These are phyloP conservation scores for Bullera alba DNA, from an alignment of 768 basidiomycete genomes.

Conservation along the genomic window DNA sequence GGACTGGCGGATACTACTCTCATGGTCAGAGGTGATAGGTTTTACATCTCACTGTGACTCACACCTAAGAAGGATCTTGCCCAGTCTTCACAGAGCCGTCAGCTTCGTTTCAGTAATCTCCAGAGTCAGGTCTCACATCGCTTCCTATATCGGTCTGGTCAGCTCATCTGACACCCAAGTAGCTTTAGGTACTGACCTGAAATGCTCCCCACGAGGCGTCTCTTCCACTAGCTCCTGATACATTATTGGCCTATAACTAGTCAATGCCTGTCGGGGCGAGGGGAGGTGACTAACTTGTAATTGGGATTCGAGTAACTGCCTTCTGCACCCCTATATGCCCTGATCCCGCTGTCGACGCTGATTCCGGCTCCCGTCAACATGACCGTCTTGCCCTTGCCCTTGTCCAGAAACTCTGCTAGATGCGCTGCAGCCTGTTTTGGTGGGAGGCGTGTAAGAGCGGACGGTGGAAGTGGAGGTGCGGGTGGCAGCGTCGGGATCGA, in stretches of 20 bases:
- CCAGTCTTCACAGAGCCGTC: conserved; percentile 52
- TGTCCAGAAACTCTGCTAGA: conserved; percentile 54
- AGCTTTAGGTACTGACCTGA: conserved; percentile 53
- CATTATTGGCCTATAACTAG: conserved; percentile 46
- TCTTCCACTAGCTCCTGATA: conserved; percentile 77
- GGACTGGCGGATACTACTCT: conserved; percentile 68
- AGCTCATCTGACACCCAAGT: neutral
- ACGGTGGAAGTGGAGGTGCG: conserved; percentile 23
- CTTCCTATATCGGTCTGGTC: conserved; percentile 51
- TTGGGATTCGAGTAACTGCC: conserved; percentile 52
- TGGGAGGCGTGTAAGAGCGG: conserved; percentile 32
- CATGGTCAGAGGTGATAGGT: conserved; percentile 58
- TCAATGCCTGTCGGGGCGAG: neutral
- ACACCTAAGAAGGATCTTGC: conserved; percentile 47
- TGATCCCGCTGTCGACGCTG: conserved; percentile 88
- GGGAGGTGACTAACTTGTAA: conserved; percentile 31
- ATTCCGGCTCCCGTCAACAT: conserved; percentile 87
- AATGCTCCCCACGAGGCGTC: conserved; percentile 60
- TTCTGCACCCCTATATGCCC: conserved; percentile 83
- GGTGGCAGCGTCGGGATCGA: conserved; percentile 43
- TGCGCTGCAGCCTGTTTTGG: conserved; percentile 25
- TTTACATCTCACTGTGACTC: conserved; percentile 3
- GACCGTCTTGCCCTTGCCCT: conserved; percentile 58
- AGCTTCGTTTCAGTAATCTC: neutral
- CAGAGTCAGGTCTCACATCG: conserved; percentile 50